phyloP scores from a whole-genome alignment of 371 early-diverging fungal species.

The Syncephalastrum racemosum region DNA sequence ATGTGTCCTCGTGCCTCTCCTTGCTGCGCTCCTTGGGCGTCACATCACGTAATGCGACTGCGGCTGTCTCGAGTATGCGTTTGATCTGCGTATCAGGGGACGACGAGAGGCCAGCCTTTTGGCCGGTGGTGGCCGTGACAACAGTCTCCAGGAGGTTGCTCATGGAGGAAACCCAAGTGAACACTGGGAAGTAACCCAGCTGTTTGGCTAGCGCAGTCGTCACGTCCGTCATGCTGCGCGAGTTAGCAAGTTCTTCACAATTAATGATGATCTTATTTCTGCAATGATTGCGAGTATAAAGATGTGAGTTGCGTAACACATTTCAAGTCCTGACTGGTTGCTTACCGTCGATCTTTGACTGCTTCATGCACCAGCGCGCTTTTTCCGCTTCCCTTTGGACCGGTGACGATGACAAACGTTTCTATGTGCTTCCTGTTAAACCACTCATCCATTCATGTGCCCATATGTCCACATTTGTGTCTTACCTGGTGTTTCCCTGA shows the following conservation, averaged over 20 bases:
- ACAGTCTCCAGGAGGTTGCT: conserved; percentile 75
- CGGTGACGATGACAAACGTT: conserved; percentile 60
- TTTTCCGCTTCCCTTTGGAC: conserved; percentile 66
- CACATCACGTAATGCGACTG: conserved; percentile 54
- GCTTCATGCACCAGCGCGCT: conserved; percentile 56
- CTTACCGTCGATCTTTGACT: conserved; percentile 49
- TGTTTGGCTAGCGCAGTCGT: conserved; percentile 68
- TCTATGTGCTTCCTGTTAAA: conserved; percentile 27
- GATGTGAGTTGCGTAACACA: too few relatives aligned
- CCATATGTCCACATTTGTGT: not conserved
- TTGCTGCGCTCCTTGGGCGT: conserved; percentile 19
- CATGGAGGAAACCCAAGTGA: conserved; percentile 73
- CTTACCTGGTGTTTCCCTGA: conserved; percentile 70
- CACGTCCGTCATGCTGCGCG: conserved; percentile 71
- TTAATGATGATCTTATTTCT: conserved; percentile 77
- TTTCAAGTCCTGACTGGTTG: too few relatives aligned
- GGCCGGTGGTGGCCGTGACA: conserved; percentile 83
- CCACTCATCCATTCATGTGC: not conserved
- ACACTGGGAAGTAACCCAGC: conserved; percentile 82
- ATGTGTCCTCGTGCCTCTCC: too few relatives aligned
- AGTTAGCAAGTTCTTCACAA: conserved; percentile 73
- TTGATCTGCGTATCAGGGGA: conserved; percentile 62
- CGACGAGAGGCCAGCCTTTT: conserved; percentile 73
- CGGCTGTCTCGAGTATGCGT: conserved; percentile 59
- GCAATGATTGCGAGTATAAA: too few relatives aligned